Base-by-base conservation (phyloP, 768 basidiomycete species). In the Trametes villosa region DNA sequence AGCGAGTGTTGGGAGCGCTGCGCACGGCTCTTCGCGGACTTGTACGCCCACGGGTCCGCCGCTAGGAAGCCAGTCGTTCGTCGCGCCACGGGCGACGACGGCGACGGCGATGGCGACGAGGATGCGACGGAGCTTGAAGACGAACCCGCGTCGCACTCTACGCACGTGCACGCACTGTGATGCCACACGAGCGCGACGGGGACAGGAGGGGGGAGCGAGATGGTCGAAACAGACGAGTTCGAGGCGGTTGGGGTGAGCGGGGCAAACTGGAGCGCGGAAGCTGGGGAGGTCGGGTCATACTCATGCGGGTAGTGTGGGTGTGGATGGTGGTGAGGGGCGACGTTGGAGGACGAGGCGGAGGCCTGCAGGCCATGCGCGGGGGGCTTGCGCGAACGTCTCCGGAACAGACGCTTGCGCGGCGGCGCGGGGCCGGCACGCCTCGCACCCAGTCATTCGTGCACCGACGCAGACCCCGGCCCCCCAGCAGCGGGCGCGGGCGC, bases 371-470 rank as follows among this genome's bases (percentile, higher is more conserved):
- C 47, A 33, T 38, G 29, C 24, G 15, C 27, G 42, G 45, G 20
- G 33, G 15, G 15, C 29, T 49, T 41, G 56, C 45, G 55, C 56
- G 46, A 20, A 18, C 55, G 55, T 29, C 44, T 63, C 49, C 57
- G 48, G 61, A 62, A 53, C 57, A 57, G 46, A 46, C 65, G 65
- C 52, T 42, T 59, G 26, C 57, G 54, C 46, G 58, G 59, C 57
- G 51, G 48, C 30, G 50, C 45, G 46, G 47, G 24, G 34, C 51
- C 62, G 22, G 59, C 65, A 61, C 54, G 65, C 65, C 65, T 66
- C 62, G 62, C 55, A 44, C 38, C 27, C 30, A 66, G 65, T 66
- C 62, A 66, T 64, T 64, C 66, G 7, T 54, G 63, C 22, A 31
- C 51, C n/a, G 33, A 29, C 36, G n/a, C 12, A 9, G 38, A 22